phyloP scores from a whole-genome alignment of 805 yeast genomes.

The Lipomyces yamadae region DNA sequence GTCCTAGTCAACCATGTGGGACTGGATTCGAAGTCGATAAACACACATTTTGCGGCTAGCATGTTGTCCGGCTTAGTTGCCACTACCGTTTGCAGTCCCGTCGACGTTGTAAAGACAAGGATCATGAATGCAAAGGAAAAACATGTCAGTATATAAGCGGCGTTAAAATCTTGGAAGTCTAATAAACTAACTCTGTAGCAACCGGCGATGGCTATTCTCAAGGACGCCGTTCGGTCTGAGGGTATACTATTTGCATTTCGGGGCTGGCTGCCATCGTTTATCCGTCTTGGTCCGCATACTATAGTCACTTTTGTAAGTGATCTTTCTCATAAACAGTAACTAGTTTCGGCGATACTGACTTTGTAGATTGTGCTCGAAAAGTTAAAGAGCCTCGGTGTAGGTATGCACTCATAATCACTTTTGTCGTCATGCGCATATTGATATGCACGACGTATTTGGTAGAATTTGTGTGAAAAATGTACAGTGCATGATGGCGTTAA shows the following conservation, averaged over 20 bases:
- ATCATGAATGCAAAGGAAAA: conserved; percentile 66
- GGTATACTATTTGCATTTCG: conserved; percentile 83
- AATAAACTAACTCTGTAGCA: conserved; percentile 46
- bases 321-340: not conserved
- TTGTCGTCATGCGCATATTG: not conserved
- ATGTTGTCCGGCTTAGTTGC: conserved; percentile 85
- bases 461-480: not conserved
- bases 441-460: not conserved
- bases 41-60: conserved; percentile 80
- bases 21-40: conserved; percentile 62
- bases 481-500: conserved; percentile 16
- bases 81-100: conserved; percentile 90
- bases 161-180: conserved; percentile 29
- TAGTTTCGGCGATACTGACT: not conserved
- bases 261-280: conserved; percentile 89
- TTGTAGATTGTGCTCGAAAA: conserved; percentile 45
- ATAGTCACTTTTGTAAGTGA: conserved; percentile 47
- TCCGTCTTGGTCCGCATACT: conserved; percentile 76
- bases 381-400: conserved; percentile 45
- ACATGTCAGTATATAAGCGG: conserved; percentile 19
- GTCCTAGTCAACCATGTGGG: conserved; percentile 56
- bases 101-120: conserved; percentile 86
- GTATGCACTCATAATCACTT: conserved; percentile 20
- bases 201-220: conserved; percentile 58
- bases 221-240: conserved; percentile 63